Evolutionary conservation across 345 rosid species (phyloP).

Genomic region (Pelargonium nanum): DNA sequence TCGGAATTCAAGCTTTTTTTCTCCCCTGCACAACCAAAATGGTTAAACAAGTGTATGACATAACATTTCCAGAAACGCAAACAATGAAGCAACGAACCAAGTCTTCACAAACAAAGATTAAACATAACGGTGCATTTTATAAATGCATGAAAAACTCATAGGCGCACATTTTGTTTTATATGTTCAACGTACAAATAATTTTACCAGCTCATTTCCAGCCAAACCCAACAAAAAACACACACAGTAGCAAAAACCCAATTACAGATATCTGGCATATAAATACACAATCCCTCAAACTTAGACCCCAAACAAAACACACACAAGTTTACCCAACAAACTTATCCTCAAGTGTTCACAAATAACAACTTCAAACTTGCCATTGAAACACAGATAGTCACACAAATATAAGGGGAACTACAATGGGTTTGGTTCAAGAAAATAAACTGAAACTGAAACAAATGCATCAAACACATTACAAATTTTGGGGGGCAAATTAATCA

Average conservation of each 20-base stretch:
- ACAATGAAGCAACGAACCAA: background rate
- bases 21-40: constrained; percentile 27
- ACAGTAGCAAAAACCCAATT: no score
- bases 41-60: background rate
- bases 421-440: background rate
- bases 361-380: background rate
- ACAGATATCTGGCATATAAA: no score
- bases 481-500: background rate
- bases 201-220: background rate
- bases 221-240: background rate
- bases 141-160: background rate
- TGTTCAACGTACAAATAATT: no score
- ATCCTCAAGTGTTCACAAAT: background rate
- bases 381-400: background rate
- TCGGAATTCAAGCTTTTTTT: constrained; percentile 75
- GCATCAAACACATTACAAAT: background rate
- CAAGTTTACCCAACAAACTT: background rate
- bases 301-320: background rate
- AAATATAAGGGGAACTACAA: background rate
- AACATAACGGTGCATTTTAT: no score
- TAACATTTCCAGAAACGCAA: background rate
- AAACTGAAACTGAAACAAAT: background rate
- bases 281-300: no score
- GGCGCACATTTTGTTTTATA: background rate
- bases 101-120: background rate